Evolutionary conservation across 345 rosid species (phyloP).

Genomic region (rapeseed (Brassica napus)): Da-Ae NC_063437.1:21439501-21440000

Average conservation of each 20-base stretch:
- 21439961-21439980: neutral
- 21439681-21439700: constrained; percentile 59
- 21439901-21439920: constrained; percentile 67
- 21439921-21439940: constrained; percentile 50
- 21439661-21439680: neutral
- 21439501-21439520: constrained; percentile 21
- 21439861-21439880: constrained; percentile 74
- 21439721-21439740: constrained; percentile 84
- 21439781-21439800: constrained; percentile 19
- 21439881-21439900: constrained; percentile 65
- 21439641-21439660: constrained; percentile 7
- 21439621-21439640: neutral
- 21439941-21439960: neutral
- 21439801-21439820: neutral
- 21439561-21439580: neutral
- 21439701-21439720: constrained; percentile 83
- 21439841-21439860: constrained; percentile 57
- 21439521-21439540: neutral
- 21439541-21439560: neutral
- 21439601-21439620: neutral
- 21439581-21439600: neutral
- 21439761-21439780: constrained; percentile 90
- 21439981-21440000: neutral
- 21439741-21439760: constrained; percentile 78
- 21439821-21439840: neutral